A percentile compares a stretch with the other conserved stretches of the same genome.
Conservation (phyloP, 257 asterid genomes). For the Penstemon newberryi region DNA sequence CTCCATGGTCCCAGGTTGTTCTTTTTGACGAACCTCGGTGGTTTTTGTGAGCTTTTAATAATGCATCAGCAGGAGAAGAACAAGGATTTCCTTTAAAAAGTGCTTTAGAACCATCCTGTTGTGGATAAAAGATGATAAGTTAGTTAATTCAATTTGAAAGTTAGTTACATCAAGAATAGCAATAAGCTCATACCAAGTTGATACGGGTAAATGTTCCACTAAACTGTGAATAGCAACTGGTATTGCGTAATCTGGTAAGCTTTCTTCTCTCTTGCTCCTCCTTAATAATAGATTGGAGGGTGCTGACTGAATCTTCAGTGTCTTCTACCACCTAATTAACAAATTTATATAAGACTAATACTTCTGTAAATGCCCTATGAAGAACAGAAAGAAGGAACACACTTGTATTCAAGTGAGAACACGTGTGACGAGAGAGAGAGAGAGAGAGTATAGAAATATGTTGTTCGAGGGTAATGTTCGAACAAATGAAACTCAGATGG, state of each 20-base stretch:
- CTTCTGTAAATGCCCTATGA: constrained; percentile 8
- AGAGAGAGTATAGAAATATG: neutral
- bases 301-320: constrained; percentile 45
- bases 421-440: neutral
- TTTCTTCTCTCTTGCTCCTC: constrained; percentile 73
- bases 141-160: constrained; percentile 8
- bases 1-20: constrained; percentile 68
- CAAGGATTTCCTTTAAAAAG: constrained; percentile 81
- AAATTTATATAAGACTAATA: constrained; percentile 20
- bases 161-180: constrained; percentile 11
- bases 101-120: constrained; percentile 96
- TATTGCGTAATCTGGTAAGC: constrained; percentile 50
- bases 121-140: constrained; percentile 20
- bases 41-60: constrained; percentile 62
- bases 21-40: constrained; percentile 72
- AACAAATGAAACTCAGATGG: neutral
- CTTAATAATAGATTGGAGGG: constrained; percentile 67
- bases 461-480: neutral
- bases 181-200: constrained; percentile 59
- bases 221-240: constrained; percentile 70
- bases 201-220: constrained; percentile 84
- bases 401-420: neutral
- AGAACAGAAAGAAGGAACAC: constrained; percentile 25
- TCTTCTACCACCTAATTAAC: constrained; percentile 64
- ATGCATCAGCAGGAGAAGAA: constrained; percentile 55